These are phyloP conservation scores for Pichia cactophila DNA, from an alignment of 1,139 yeast genomes.

Conservation along the genomic window DNA sequence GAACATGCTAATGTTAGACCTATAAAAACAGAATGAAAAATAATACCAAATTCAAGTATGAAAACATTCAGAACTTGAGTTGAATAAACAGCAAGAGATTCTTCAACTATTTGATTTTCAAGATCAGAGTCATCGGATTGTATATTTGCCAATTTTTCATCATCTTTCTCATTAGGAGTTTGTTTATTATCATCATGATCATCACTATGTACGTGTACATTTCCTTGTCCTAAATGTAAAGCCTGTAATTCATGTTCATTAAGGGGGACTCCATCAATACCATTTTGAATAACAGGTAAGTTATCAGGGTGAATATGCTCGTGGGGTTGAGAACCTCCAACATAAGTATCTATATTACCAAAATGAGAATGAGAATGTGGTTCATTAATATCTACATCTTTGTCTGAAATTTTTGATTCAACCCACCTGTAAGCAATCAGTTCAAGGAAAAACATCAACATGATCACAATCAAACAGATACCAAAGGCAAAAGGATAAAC, in stretches of 20 bases:
- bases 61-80: conserved; percentile 42
- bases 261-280: not conserved
- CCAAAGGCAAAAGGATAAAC: conserved; percentile 60
- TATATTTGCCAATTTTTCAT: conserved; percentile 26
- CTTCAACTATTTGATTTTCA: conserved; percentile 9
- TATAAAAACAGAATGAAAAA: conserved; percentile 49
- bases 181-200: not conserved
- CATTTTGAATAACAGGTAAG: not conserved
- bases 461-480: conserved; percentile 49
- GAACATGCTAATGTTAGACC: conserved; percentile 47
- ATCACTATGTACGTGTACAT: not conserved
- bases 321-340: conserved; percentile 1
- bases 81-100: conserved; percentile 27
- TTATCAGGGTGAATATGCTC: not conserved
- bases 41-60: conserved; percentile 47
- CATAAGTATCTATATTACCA: conserved; percentile 30
- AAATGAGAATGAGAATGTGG: conserved; percentile 43
- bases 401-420: conserved; percentile 32
- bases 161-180: conserved; percentile 20
- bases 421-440: conserved; percentile 46
- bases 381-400: conserved; percentile 15
- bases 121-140: conserved; percentile 1
- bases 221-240: not conserved
- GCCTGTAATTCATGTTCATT: not conserved
- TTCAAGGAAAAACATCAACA: conserved; percentile 48